phyloP scores from a whole-genome alignment of 495 filamentous ascomycete species.

The Penicillium turbatum region DNA sequence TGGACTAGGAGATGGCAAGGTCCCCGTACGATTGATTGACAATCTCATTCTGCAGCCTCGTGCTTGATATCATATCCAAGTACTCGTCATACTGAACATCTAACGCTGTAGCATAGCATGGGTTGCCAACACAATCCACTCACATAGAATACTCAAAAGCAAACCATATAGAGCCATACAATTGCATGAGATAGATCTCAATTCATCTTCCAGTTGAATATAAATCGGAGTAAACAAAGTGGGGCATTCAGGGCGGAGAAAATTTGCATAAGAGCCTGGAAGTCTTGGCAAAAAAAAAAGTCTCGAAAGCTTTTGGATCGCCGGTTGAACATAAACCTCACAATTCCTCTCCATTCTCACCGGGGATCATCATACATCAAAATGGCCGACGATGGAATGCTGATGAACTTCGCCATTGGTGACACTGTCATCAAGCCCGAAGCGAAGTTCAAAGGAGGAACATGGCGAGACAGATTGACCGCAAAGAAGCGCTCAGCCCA shows the following conservation, averaged over 20 bases:
- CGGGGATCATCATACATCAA: slow-evolving; percentile 10
- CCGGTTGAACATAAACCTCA: slow-evolving; percentile 9
- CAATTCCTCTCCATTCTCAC: neutral
- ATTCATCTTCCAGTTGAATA: neutral
- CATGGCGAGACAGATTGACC: slow-evolving; percentile 80
- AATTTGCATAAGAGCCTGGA: slow-evolving; percentile 28
- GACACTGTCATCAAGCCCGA: slow-evolving; percentile 57
- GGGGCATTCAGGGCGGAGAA: slow-evolving; percentile 39
- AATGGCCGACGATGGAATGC: slow-evolving; percentile 94
- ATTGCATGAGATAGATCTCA: slow-evolving; percentile 7
- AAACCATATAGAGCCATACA: neutral
- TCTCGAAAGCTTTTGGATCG: slow-evolving; percentile 19
- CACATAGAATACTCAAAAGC: neutral
- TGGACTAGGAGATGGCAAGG: slow-evolving; percentile 63
- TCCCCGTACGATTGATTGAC: slow-evolving; percentile 85
- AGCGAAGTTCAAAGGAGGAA: slow-evolving; percentile 76
- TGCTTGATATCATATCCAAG: slow-evolving; percentile 4
- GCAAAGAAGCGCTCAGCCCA: slow-evolving; percentile 69
- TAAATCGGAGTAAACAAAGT: slow-evolving; percentile 34
- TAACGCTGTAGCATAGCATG: neutral
- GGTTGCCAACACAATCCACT: neutral
- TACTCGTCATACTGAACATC: neutral
- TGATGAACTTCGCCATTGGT: slow-evolving; percentile 81
- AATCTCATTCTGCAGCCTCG: slow-evolving; percentile 72
- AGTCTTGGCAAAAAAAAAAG: slow-evolving; percentile 29